These are phyloP conservation scores for Ophioceras dolichostomum DNA, from an alignment of 2,329 filamentous ascomycete genomes.

Conservation along the genomic window DNA sequence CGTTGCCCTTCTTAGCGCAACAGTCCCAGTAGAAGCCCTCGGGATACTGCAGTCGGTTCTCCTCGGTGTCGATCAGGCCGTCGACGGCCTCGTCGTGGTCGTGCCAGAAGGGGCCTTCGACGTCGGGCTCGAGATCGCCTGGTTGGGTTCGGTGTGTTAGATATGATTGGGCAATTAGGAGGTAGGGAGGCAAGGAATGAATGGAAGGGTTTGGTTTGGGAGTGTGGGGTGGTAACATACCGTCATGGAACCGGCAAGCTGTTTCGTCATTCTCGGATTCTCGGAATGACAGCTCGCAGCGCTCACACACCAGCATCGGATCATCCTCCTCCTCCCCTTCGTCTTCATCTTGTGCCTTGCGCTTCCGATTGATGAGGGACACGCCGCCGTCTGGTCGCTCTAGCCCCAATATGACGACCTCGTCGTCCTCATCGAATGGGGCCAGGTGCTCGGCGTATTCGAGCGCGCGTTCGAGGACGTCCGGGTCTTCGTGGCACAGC, in stretches of 20 bases:
- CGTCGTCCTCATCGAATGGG: no score
- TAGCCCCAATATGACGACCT: no score
- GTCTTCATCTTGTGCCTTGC: background rate
- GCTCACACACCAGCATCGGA: background rate
- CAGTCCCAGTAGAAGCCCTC: slow-evolving; percentile 13
- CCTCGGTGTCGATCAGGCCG: slow-evolving; percentile 8
- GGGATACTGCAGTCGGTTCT: slow-evolving; percentile 4
- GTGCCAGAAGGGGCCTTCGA: slow-evolving; percentile 1
- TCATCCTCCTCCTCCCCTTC: no score
- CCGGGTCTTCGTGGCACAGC: no score
- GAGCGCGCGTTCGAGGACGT: no score
- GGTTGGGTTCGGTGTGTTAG: background rate
- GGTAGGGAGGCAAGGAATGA: background rate
- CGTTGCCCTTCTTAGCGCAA: slow-evolving; percentile 5
- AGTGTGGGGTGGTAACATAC: no score
- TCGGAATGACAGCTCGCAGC: slow-evolving; percentile 4
- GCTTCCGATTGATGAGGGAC: no score
- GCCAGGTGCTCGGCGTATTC: no score
- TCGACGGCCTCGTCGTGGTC: background rate
- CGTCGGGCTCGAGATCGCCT: slow-evolving; percentile 10
- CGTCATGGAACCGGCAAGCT: slow-evolving; percentile 3
- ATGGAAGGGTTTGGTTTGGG: no score
- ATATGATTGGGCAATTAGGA: background rate
- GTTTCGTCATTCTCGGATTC: slow-evolving; percentile 6
- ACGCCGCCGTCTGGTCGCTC: no score